A percentile compares a stretch with the other conserved stretches of the same genome.
These are phyloP conservation scores for Heterobasidion occidentale DNA, from an alignment of 1,284 basidiomycete genomes.

Conservation along the genomic window DNA sequence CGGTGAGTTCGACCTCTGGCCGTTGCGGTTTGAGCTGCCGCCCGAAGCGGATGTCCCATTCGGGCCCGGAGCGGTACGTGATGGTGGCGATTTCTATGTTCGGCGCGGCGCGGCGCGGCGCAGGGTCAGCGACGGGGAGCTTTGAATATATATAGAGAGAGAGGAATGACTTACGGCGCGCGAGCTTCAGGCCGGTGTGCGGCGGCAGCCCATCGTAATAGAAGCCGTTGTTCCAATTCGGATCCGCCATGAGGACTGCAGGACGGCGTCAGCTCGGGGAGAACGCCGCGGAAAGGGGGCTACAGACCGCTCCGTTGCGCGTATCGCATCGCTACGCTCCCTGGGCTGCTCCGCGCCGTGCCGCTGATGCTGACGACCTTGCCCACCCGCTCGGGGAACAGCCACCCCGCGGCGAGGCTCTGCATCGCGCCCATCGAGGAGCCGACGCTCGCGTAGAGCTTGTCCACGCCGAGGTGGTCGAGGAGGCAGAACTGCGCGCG, in stretches of 20 bases:
- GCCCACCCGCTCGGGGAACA: slow-evolving; percentile 84
- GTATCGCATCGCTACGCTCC: slow-evolving; percentile 92
- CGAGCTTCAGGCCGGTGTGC: slow-evolving; percentile 98
- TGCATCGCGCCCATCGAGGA: slow-evolving; percentile 98
- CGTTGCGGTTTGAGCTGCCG: slow-evolving; percentile 50
- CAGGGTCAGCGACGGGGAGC: background rate
- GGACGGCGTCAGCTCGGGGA: slow-evolving; percentile 4
- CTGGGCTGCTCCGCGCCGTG: slow-evolving; percentile 85
- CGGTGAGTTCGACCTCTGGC: slow-evolving; percentile 25
- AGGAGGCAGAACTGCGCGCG: slow-evolving; percentile 86
- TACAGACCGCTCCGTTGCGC: slow-evolving; percentile 87
- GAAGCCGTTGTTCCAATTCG: slow-evolving; percentile 98
- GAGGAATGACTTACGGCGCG: slow-evolving; percentile 63
- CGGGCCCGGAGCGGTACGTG: slow-evolving; percentile 97
- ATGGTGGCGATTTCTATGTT: slow-evolving; percentile 92
- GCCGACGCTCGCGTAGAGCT: slow-evolving; percentile 89
- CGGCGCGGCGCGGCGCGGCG: too few species aligned
- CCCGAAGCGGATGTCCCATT: slow-evolving; percentile 97
- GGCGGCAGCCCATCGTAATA: slow-evolving; percentile 95
- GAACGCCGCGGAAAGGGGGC: background rate
- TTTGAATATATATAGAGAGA: background rate
- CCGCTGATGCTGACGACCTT: slow-evolving; percentile 93
- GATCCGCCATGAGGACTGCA: slow-evolving; percentile 95
- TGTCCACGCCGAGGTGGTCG: slow-evolving; percentile 79
- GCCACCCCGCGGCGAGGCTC: slow-evolving; percentile 90